Evolutionary conservation across 2,329 filamentous ascomycete genomes (phyloP).

Genomic region (Aureobasidium sp.): DNA sequence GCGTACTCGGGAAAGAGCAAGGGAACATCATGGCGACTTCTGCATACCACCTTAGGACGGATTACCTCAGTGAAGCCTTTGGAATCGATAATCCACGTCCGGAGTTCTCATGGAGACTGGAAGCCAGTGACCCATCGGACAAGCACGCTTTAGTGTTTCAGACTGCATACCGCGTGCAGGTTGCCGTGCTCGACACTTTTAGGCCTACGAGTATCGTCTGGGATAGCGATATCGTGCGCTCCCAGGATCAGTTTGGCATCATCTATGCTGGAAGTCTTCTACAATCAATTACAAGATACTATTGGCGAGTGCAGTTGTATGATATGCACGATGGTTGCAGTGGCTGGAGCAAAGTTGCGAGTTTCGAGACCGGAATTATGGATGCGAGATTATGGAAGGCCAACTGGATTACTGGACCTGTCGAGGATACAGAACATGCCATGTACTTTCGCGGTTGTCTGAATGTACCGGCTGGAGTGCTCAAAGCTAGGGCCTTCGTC

Average conservation of each 20-base stretch:
- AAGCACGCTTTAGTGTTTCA: background rate
- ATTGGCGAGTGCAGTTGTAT: background rate
- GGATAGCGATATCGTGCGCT: background rate
- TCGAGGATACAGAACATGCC: slow-evolving; percentile 1
- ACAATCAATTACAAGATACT: background rate
- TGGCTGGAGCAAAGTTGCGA: background rate
- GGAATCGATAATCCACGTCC: slow-evolving; percentile 7
- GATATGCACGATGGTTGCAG: background rate
- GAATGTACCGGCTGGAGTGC: background rate
- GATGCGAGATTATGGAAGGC: slow-evolving; percentile 6
- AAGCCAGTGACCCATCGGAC: background rate
- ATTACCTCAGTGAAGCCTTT: background rate
- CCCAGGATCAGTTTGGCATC: background rate
- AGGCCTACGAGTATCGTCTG: background rate
- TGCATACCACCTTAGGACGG: slow-evolving; percentile 1
- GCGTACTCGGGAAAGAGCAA: background rate
- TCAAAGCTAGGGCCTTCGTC: slow-evolving; percentile 1
- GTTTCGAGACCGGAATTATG: slow-evolving; percentile 1
- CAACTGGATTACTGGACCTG: slow-evolving; percentile 8
- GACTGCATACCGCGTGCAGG: background rate
- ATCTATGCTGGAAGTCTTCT: background rate
- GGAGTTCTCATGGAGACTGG: slow-evolving; percentile 6
- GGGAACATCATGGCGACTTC: background rate
- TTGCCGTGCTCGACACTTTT: background rate
- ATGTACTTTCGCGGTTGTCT: slow-evolving; percentile 3